Percentiles rank a stretch among this genome's conserved stretches.
These are phyloP conservation scores for Cicer judaicum DNA, from an alignment of 306 rosid genomes.

Conservation along the genomic window DNA sequence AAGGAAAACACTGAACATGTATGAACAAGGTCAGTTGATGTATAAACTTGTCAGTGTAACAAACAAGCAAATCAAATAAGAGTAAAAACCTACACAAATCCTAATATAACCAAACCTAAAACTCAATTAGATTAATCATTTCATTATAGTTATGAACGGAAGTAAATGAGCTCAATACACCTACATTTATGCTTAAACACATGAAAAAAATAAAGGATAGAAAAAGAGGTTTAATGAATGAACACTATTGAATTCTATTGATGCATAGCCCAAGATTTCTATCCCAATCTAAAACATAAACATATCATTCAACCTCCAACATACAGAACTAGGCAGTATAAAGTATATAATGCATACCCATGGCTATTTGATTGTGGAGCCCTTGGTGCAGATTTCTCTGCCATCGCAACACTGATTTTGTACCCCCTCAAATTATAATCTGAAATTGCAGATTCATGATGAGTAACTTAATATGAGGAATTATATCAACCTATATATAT, in stretches of 20 bases:
- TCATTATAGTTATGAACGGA: background rate
- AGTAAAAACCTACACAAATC: background rate
- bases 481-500: background rate
- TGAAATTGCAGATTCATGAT: conserved; percentile 47
- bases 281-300: conserved; percentile 1
- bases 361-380: conserved; percentile 63
- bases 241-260: background rate
- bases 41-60: background rate
- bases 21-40: background rate
- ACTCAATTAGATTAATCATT: background rate
- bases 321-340: background rate
- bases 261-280: background rate
- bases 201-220: background rate
- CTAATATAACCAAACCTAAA: background rate
- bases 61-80: background rate
- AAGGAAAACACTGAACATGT: background rate
- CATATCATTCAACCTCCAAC: background rate
- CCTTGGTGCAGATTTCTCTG: conserved; percentile 94
- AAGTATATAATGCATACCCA: conserved; percentile 59
- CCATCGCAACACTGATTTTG: conserved; percentile 89
- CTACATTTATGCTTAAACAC: background rate
- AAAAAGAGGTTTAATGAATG: background rate
- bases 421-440: conserved; percentile 88
- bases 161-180: background rate
- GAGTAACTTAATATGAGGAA: background rate